phyloP scores from a whole-genome alignment of 2,329 filamentous ascomycete species.

The Seiridium unicorne region DNA sequence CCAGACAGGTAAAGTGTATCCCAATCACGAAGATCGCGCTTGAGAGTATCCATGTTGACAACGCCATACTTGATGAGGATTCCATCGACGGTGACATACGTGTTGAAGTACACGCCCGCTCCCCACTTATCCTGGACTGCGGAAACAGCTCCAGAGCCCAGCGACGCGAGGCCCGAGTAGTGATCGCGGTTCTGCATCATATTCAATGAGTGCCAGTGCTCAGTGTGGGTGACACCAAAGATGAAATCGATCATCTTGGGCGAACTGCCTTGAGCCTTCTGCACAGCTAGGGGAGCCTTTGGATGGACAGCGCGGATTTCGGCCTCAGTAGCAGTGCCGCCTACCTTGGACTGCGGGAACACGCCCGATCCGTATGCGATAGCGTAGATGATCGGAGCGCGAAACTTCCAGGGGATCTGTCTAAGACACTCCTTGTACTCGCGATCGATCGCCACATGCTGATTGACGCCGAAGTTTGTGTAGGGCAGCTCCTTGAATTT shows the following conservation, averaged over 20 bases:
- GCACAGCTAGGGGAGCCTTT: constrained; percentile 75
- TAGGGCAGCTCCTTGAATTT: constrained; percentile 76
- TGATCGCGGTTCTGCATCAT: constrained; percentile 85
- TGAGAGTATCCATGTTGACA: constrained; percentile 88
- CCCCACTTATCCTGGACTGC: constrained; percentile 84
- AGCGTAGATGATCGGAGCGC: constrained; percentile 90
- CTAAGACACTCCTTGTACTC: constrained; percentile 91
- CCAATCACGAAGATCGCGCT: constrained; percentile 84
- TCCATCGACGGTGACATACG: constrained; percentile 90
- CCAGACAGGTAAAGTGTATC: constrained; percentile 95
- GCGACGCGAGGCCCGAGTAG: constrained; percentile 80
- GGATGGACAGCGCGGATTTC: constrained; percentile 70
- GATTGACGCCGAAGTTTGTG: constrained; percentile 86
- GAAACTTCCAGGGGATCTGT: constrained; percentile 86
- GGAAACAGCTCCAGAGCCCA: constrained; percentile 84
- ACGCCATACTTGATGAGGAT: constrained; percentile 98
- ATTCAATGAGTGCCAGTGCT: constrained; percentile 97
- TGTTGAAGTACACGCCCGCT: constrained; percentile 96
- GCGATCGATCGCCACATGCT: constrained; percentile 93
- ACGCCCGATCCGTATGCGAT: constrained; percentile 98
- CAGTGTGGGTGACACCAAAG: constrained; percentile 88
- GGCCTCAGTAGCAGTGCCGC: constrained; percentile 50
- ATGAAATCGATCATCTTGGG: constrained; percentile 99
- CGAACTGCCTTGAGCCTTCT: constrained; percentile 80
- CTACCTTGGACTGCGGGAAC: constrained; percentile 69